Evolutionary conservation across 805 yeast species (phyloP), one percentile per base, ranked within the genome.

Genomic region (Candida railenensis): DNA sequence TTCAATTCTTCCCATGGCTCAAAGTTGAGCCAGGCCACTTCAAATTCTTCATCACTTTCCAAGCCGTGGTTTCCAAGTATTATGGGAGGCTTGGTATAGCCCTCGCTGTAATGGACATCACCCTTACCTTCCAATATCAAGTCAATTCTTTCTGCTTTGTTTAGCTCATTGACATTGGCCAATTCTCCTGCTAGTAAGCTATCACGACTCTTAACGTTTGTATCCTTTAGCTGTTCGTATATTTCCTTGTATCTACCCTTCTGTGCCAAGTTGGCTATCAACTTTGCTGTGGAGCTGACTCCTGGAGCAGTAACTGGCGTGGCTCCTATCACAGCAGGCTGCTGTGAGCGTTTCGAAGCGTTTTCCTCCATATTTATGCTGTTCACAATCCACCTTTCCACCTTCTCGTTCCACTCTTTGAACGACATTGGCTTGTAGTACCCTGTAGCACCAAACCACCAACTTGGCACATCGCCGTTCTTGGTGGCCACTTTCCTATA

Each of bases 401-500:
- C 58, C 43, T 72, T 52, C 40, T 53, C 48, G 16, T 59, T 55
- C 68, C 75, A 73, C 4, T 66, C 61, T 40, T 64, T 53, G 50
- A 67, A 53, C 45, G 57, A 52, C 81, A 83, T 77, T 3, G 89
- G 86, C 37, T 64, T 69, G 46, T 67, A 73, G 59, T 74, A 77
- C 34, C 76, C 74, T 50, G 70, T 62, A 3, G 89, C 88, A 0
- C 91, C 91, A 59, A 77, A 82, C 90, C 90, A 85, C 63, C 73
- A 68, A 39, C 76, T 74, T 2, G 78, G 76, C 30, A 65, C 66
- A 46, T 70, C 69, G 4, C 86, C 82, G 40, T 69, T 69, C 40
- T 69, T 65, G 22, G 65, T 66, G 1, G 84, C 85, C 47, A 73
- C 59, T 16, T 64, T 65, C 34, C 89, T 75, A 30, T 81, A 84